Evolutionary conservation across 2,329 filamentous ascomycete species (phyloP).

Genomic region (Colletotrichum camelliae): DNA sequence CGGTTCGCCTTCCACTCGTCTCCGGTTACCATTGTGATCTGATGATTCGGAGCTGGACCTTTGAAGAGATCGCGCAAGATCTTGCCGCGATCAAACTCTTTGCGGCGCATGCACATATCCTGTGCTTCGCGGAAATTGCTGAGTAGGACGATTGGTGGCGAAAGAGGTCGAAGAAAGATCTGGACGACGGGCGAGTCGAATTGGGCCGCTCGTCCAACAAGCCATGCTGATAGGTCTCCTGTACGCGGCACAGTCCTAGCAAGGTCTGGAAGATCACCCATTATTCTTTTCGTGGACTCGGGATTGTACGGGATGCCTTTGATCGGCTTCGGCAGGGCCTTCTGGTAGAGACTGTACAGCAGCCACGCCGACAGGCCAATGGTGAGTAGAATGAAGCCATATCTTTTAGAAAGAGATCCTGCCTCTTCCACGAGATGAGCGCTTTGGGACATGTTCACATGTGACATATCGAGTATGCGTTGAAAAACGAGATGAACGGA

Average conservation of each 20-base stretch:
- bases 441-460: background rate
- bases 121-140: slow-evolving; percentile 36
- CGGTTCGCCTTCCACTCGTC: slow-evolving; percentile 35
- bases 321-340: slow-evolving; percentile 19
- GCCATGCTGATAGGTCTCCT: slow-evolving; percentile 21
- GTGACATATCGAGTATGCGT: background rate
- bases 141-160: slow-evolving; percentile 33
- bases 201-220: slow-evolving; percentile 27
- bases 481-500: background rate
- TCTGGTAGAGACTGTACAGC: slow-evolving; percentile 11
- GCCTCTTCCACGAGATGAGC: background rate
- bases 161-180: slow-evolving; percentile 37
- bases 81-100: slow-evolving; percentile 36
- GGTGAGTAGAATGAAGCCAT: background rate
- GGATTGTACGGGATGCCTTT: slow-evolving; percentile 1
- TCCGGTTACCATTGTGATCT: slow-evolving; percentile 33
- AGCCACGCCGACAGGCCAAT: background rate
- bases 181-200: slow-evolving; percentile 35
- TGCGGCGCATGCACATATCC: slow-evolving; percentile 38
- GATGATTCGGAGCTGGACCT: slow-evolving; percentile 30
- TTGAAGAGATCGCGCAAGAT: background rate
- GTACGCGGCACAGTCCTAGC: background rate
- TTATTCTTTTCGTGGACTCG: background rate
- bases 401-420: background rate
- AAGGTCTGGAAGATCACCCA: background rate